Evolutionary conservation across 1,284 basidiomycete genomes (phyloP).

Genomic region (Anthracocystis walkeri): DNA sequence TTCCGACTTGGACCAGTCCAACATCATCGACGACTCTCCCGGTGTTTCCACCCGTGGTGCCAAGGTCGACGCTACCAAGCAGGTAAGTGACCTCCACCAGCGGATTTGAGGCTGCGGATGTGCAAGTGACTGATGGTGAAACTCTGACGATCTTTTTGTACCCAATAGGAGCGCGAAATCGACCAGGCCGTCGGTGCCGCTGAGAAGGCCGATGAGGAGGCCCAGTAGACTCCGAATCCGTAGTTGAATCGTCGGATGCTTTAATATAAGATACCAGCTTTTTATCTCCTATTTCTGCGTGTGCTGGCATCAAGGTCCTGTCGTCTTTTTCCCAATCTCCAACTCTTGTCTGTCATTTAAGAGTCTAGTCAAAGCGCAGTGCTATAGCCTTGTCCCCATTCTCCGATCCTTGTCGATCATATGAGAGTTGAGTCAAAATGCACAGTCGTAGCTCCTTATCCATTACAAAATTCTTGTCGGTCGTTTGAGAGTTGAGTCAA

Average conservation of each 20-base stretch:
- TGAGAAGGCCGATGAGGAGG: constrained; percentile 28
- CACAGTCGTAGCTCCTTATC: too few species aligned
- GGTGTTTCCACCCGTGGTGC: constrained; percentile 50
- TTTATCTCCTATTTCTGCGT: neutral
- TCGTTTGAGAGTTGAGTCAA: too few species aligned
- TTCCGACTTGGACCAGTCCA: constrained; percentile 45
- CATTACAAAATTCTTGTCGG: too few species aligned
- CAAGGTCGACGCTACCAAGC: constrained; percentile 53
- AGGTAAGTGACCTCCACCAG: constrained; percentile 28
- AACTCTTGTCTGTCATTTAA: neutral
- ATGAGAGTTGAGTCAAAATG: too few species aligned
- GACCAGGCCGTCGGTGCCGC: constrained; percentile 50
- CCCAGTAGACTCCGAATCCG: constrained; percentile 1
- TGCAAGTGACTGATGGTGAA: neutral
- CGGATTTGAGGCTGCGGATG: neutral
- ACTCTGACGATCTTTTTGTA: neutral
- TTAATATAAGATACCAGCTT: constrained; percentile 21
- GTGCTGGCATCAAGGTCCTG: neutral
- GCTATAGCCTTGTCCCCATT: neutral
- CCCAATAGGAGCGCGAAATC: constrained; percentile 45
- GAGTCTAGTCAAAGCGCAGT: neutral
- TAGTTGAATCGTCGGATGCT: neutral
- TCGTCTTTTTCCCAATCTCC: neutral
- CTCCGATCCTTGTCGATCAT: too few species aligned
- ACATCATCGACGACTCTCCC: constrained; percentile 57